Evolutionary conservation across 192 early-diverging fungal genomes (phyloP).

Genomic region (Oehlia diaphana): DNA sequence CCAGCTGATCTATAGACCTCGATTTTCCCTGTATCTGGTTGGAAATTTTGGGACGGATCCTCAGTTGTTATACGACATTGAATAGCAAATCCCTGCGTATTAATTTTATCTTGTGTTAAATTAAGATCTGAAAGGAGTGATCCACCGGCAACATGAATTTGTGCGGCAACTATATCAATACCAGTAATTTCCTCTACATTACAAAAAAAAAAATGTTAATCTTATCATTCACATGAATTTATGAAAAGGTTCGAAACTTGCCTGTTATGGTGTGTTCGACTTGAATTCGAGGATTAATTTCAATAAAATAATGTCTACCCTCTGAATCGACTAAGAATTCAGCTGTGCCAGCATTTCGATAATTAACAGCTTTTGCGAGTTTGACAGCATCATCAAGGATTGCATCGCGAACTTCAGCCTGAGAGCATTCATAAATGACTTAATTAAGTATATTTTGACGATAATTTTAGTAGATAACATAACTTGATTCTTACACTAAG

Average conservation of each 20-base stretch:
- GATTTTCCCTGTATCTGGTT: slow-evolving; percentile 94
- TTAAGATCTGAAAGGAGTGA: slow-evolving; percentile 75
- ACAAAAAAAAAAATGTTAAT: not conserved
- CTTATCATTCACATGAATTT: not conserved
- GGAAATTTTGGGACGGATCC: slow-evolving; percentile 90
- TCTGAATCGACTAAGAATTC: slow-evolving; percentile 93
- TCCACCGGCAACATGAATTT: slow-evolving; percentile 95
- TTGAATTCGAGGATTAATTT: slow-evolving; percentile 97
- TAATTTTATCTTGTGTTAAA: slow-evolving; percentile 78
- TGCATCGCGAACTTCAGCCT: slow-evolving; percentile 60
- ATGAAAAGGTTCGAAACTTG: slow-evolving; percentile 4
- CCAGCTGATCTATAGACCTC: slow-evolving; percentile 92
- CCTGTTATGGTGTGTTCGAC: slow-evolving; percentile 96
- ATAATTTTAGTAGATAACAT: not conserved
- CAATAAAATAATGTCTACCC: slow-evolving; percentile 94
- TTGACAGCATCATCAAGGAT: slow-evolving; percentile 91
- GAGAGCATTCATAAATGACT: not conserved
- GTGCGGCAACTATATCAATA: slow-evolving; percentile 89
- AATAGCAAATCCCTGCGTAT: slow-evolving; percentile 84
- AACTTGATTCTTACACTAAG: slow-evolving; percentile 40
- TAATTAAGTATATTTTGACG: not conserved
- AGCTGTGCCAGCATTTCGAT: slow-evolving; percentile 95
- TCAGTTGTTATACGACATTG: slow-evolving; percentile 98
- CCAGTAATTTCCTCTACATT: slow-evolving; percentile 87
- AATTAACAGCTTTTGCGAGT: slow-evolving; percentile 83